Base-by-base conservation (phyloP, 805 yeast species). In the Myxozyma neotropica region DNA sequence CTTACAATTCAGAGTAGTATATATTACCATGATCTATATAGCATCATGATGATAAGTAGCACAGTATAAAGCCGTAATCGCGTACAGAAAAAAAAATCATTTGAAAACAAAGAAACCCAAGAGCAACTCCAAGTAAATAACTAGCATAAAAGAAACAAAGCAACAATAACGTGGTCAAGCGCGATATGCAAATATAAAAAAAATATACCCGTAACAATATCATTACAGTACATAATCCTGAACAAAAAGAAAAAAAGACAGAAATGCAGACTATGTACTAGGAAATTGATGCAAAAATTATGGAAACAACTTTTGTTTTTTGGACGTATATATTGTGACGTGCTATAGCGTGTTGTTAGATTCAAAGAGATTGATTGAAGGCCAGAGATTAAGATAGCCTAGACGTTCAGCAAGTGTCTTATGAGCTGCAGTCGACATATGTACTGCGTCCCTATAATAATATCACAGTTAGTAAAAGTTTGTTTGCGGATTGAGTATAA, bases 391-490 rank as follows among this genome's bases (percentile, higher is more conserved):
- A 15, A 61, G 39, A 29, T 44, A 50, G 10, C 35, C n/a, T 24
- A 61, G 31, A 2, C 61, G 56, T 6, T 42, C 24, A 26, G 65
- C 61, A 5, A 61, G 36, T 2, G 50, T 15, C 15, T 26, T 46
- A 51, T 61, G 65, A 17, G 65, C 65, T 19, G 49, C 61, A 17
- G 65, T 59, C 21, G 64, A 55, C 27, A 61, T 43, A 40, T 61
- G 65, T 3, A 55, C 65, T 12, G 39, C 23, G 49, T 61, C 65
- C 61, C 61, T 57, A 55, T 31, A 26, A 31, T 8, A 33, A n/a
- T n/a, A n/a, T n/a, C 10, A 21, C 12, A 15, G 49, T 48, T 42
- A 48, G 53, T 17, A 5, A 35, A n/a, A 23, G 15, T n/a, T n/a
- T n/a, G n/a, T n/a, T n/a, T n/a, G n/a, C n/a, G n/a, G n/a, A n/a